phyloP scores from a whole-genome alignment of 2,329 filamentous ascomycete species.

The Dryadomyces quercus-mongolicae region DNA sequence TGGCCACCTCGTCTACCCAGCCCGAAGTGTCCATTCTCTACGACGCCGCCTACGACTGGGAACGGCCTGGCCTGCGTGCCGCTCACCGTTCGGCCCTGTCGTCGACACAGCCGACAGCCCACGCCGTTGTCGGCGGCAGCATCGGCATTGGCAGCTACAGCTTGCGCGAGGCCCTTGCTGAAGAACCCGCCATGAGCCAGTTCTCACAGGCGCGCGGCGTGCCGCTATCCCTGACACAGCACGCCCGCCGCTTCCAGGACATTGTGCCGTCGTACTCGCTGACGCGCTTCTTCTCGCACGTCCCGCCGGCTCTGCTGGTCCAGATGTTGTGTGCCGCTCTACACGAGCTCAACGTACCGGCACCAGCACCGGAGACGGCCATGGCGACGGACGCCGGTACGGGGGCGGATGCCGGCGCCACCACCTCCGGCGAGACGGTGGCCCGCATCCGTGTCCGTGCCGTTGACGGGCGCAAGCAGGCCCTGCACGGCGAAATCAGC shows the following conservation, averaged over 20 bases:
- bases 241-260: slow-evolving; percentile 76
- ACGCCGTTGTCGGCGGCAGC: slow-evolving; percentile 18
- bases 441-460: slow-evolving; percentile 63
- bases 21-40: slow-evolving; percentile 63
- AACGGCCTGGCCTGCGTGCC: slow-evolving; percentile 53
- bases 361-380: slow-evolving; percentile 35
- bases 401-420: too few species aligned
- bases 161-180: slow-evolving; percentile 52
- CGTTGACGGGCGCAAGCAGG: slow-evolving; percentile 58
- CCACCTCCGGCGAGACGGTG: slow-evolving; percentile 40
- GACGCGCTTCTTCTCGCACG: slow-evolving; percentile 82
- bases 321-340: slow-evolving; percentile 71
- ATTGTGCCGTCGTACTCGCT: slow-evolving; percentile 81
- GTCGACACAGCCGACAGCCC: slow-evolving; percentile 33
- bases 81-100: slow-evolving; percentile 29
- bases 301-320: slow-evolving; percentile 62
- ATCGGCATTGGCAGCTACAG: slow-evolving; percentile 10
- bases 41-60: slow-evolving; percentile 79
- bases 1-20: slow-evolving; percentile 12
- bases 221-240: slow-evolving; percentile 76
- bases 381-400: neutral
- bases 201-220: slow-evolving; percentile 72
- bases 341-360: slow-evolving; percentile 71
- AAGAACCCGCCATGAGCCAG: slow-evolving; percentile 78
- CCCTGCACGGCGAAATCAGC: slow-evolving; percentile 61